Evolutionary conservation across 352 stramenopile genomes (phyloP).

Genomic region (Phytophthora sansomeana): DNA sequence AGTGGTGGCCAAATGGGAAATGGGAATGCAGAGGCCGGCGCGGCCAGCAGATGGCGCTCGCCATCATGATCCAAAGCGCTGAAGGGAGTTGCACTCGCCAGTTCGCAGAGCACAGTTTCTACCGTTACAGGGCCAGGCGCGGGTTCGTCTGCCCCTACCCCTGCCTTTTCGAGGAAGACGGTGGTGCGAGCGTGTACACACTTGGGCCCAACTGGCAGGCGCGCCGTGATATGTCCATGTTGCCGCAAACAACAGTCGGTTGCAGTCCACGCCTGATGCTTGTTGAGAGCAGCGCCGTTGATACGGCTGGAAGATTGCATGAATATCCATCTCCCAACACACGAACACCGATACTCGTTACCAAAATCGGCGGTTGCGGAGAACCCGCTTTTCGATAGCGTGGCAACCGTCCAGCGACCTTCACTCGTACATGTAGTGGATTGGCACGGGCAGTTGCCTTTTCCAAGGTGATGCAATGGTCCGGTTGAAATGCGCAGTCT

Average conservation of each 20-base stretch:
- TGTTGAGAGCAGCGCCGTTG: no score
- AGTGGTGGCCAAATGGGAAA: constrained; percentile 41
- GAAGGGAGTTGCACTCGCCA: constrained; percentile 9
- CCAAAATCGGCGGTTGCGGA: neutral
- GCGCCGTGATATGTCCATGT: no score
- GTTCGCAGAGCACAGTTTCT: constrained; percentile 19
- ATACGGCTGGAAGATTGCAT: no score
- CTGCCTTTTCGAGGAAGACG: no score
- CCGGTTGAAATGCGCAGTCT: no score
- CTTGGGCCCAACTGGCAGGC: neutral
- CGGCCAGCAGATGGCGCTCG: constrained; percentile 21
- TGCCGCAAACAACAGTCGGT: no score
- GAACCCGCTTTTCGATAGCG: neutral
- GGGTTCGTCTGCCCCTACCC: neutral
- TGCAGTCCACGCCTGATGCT: no score
- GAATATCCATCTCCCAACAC: neutral
- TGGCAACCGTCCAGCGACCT: neutral
- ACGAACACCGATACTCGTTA: neutral
- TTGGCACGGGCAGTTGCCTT: no score
- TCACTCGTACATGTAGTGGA: no score
- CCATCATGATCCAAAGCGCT: constrained; percentile 8
- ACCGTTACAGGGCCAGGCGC: constrained; percentile 19
- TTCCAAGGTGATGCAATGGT: no score
- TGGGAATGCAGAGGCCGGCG: constrained; percentile 36
- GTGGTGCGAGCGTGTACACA: neutral